Percentiles rank a stretch among this genome's conserved stretches.
phyloP scores from a whole-genome alignment of 805 yeast species.

The Suhomyces kilbournensis region DNA sequence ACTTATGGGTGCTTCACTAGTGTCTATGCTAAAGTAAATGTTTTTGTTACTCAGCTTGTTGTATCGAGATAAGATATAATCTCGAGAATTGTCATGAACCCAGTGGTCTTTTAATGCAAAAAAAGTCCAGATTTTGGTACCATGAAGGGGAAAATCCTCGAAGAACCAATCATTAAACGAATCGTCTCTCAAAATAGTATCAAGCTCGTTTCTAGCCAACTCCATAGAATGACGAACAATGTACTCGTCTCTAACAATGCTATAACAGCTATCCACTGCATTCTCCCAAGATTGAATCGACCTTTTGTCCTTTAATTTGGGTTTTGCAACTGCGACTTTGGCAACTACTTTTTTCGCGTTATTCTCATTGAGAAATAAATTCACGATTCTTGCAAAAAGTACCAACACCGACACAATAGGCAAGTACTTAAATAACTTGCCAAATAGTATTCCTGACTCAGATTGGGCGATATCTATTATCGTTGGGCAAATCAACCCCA shows the following conservation, averaged over 20 bases:
- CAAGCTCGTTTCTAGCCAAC: constrained; percentile 61
- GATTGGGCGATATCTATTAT: constrained; percentile 56
- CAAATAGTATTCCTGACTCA: constrained; percentile 30
- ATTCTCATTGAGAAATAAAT: constrained; percentile 26
- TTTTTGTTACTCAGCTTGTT: constrained; percentile 23
- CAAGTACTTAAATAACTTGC: constrained; percentile 22
- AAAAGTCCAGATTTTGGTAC: constrained; percentile 48
- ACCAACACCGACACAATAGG: constrained; percentile 37
- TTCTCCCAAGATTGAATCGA: constrained; percentile 31
- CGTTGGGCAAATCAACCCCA: constrained; percentile 71
- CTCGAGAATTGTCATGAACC: constrained; percentile 55
- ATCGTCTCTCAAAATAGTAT: constrained; percentile 45
- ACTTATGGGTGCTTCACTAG: constrained; percentile 36
- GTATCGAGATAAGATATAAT: constrained; percentile 38
- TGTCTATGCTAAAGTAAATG: constrained; percentile 31
- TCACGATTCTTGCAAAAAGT: constrained; percentile 24
- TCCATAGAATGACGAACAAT: constrained; percentile 54
- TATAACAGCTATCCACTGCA: constrained; percentile 40
- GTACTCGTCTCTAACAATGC: constrained; percentile 38
- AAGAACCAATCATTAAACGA: constrained; percentile 51
- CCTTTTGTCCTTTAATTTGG: constrained; percentile 14
- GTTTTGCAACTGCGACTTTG: constrained; percentile 22
- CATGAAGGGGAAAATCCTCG: constrained; percentile 19
- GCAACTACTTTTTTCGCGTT: constrained; percentile 21
- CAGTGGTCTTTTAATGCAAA: constrained; percentile 65